Evolutionary conservation across 176 grass and related monocot species (phyloP).

Genomic region (Thinopyrum elongatum): DNA sequence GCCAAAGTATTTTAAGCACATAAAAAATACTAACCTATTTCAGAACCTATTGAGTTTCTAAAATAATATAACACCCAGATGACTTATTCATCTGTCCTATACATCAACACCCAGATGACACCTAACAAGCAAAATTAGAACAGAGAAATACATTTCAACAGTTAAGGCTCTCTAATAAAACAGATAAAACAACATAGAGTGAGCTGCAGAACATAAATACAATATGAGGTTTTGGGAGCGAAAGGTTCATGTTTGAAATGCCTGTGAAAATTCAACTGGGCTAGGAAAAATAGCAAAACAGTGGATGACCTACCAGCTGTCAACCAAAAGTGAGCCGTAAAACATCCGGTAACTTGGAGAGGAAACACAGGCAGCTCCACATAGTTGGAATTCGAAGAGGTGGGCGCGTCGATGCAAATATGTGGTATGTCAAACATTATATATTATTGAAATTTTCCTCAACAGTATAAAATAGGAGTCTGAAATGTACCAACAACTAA

Average conservation of each 20-base stretch:
- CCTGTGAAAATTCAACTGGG: not conserved
- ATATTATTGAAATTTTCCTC: too few species aligned
- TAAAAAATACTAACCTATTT: conserved; percentile 22
- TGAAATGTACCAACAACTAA: too few species aligned
- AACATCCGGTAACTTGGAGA: not conserved
- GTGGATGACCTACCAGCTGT: not conserved
- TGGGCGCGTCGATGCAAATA: too few species aligned
- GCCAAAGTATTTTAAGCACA: conserved; percentile 16
- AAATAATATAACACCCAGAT: conserved; percentile 6
- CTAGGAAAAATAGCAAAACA: not conserved
- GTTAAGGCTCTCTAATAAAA: not conserved
- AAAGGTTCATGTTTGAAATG: not conserved
- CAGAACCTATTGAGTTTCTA: not conserved
- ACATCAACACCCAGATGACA: conserved; percentile 5
- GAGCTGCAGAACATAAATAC: conserved; percentile 6
- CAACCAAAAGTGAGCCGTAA: not conserved
- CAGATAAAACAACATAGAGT: not conserved
- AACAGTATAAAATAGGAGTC: too few species aligned
- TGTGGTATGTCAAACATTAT: too few species aligned
- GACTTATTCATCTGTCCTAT: not conserved
- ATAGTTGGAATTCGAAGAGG: not conserved
- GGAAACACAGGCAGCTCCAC: not conserved
- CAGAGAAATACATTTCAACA: not conserved
- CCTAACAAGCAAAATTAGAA: conserved; percentile 5
- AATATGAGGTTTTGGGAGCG: not conserved